Percentiles rank a stretch among this genome's conserved stretches.
phyloP scores from a whole-genome alignment of 305 asterid species.

The Rubia balearica region DNA sequence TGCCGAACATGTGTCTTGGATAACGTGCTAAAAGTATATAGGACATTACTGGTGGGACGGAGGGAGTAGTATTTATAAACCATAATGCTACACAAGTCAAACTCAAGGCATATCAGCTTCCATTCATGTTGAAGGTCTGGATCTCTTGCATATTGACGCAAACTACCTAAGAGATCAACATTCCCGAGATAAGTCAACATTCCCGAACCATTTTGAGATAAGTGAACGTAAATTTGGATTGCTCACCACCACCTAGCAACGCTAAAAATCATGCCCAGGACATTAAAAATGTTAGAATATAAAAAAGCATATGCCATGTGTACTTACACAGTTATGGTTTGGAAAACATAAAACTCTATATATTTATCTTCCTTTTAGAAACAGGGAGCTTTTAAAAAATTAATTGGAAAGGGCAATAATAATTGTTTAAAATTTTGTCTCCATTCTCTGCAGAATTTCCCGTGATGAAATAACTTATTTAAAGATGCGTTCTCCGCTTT shows the following conservation, averaged over 20 bases:
- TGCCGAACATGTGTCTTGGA: too few species aligned
- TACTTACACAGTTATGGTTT: not conserved
- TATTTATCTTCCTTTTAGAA: not conserved
- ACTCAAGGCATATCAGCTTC: conserved; percentile 26
- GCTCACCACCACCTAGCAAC: conserved; percentile 47
- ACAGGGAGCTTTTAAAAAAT: not conserved
- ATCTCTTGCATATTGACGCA: conserved; percentile 30
- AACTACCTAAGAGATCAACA: conserved; percentile 32
- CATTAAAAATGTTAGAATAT: not conserved
- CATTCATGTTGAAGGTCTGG: conserved; percentile 32
- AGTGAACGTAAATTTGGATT: conserved; percentile 36
- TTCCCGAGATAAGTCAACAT: conserved; percentile 32
- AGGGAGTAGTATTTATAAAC: not conserved
- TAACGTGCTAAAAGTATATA: too few species aligned
- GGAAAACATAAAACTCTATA: not conserved
- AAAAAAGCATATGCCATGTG: not conserved
- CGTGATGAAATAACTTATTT: not conserved
- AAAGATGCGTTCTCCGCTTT: not conserved
- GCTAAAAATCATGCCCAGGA: conserved; percentile 22
- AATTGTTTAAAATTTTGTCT: not conserved
- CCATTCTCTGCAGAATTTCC: not conserved
- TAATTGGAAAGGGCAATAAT: not conserved
- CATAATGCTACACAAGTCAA: conserved; percentile 5
- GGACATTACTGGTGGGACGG: too few species aligned
- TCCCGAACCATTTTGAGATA: conserved; percentile 41